Base-by-base conservation (phyloP, 2,329 filamentous ascomycete species). In the Calonectria pseudoturangicola region DNA sequence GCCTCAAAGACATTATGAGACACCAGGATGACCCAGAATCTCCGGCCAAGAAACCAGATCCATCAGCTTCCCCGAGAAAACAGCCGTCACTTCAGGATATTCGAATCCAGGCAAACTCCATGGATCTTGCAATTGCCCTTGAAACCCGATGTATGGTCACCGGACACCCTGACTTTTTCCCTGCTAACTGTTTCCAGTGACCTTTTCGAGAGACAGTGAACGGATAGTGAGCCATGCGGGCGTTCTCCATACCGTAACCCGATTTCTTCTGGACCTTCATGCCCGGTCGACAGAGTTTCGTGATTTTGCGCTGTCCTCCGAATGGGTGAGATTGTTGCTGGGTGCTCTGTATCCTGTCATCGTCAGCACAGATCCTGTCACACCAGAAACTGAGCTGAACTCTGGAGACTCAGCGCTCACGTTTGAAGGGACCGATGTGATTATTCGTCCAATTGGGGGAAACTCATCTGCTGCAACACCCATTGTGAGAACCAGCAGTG, bases 381-480 rank as follows among this genome's bases (percentile, higher is more conserved):
- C 91, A 68, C 92, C 97, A 0, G 94, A 97, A 78, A 94, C 92
- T 0, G 97, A 99, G 82, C 86, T 98, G n/a, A 92, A 95, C 78
- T 96, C 95, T 18, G 90, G 93, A 77, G 93, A 96, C 76, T 94
- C 94, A 13, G 90, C 92, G 1, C 89, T 98, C 70, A 96, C 92
- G 0, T 98, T 98, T 76, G 95, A 97, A 76, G 95, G 95, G 1
- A 92, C 93, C 54, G 95, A 96, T 83, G 93, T 98, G 1, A 93
- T 96, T 28, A 94, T 97, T 73, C 92, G 94, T 16, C 94, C 95
- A 0, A 89, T 94, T 5, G 92, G 79, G 2, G 81, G 81, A 2
- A 76, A 85, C 25, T 85, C 91, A 0, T 91, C 92, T 18, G 88
- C 90, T 4, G 88, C 89, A 8, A 87, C 91, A 79, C 93, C 94